Evolutionary conservation across 106 monocot species (phyloP), one percentile per base, ranked within the genome.

Genomic region (Platanthera guangdongensis): DNA sequence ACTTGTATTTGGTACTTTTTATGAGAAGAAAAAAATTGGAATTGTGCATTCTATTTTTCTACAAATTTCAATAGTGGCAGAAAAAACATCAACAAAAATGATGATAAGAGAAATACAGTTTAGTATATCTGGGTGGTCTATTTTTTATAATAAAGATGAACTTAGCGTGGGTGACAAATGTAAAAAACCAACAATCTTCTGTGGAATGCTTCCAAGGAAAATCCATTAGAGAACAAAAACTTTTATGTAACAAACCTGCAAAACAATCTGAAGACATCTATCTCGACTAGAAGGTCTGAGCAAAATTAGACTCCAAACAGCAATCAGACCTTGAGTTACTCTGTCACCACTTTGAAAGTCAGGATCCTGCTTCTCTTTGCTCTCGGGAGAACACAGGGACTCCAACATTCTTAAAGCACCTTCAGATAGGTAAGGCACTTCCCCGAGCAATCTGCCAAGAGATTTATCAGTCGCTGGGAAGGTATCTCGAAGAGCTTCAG

Each of bases 381-480:
- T 78, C 55, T 80, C 81, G 70, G 97, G 93, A 76, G 75, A 93
- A 51, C 97, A 97, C 63, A 97, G 79, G 49, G 87, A 78, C 78
- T 97, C 89, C 48, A 97, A 79, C 57, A 94, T 78, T 68, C 84
- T 93, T 13, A 97, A 59, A 60, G 83, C 81, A 32, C 91, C 83
- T 11, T 94, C 91, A 2, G 97, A 80, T 47, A 97, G 72, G 79
- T 86, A 91, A 9, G 97, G 97, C 39, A 83, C 94, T 77, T 97
- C 97, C 71, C 75, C 80, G 73, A 97, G 93, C 70, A 97, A 85
- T 81, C 85, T 91, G 21, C 87, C 87, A 22, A 97, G 84, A 75
- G 91, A 97, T 79, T 94, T 93, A 82, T 97, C 97, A 49, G 97
- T 86, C 50, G 97, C 87, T 71, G 97, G 91, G 71, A 97, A 91